Percentiles rank a stretch among this genome's conserved stretches.
phyloP scores from a whole-genome alignment of 2,329 filamentous ascomycete genomes.

The Chalaropsis ovoidea region DNA sequence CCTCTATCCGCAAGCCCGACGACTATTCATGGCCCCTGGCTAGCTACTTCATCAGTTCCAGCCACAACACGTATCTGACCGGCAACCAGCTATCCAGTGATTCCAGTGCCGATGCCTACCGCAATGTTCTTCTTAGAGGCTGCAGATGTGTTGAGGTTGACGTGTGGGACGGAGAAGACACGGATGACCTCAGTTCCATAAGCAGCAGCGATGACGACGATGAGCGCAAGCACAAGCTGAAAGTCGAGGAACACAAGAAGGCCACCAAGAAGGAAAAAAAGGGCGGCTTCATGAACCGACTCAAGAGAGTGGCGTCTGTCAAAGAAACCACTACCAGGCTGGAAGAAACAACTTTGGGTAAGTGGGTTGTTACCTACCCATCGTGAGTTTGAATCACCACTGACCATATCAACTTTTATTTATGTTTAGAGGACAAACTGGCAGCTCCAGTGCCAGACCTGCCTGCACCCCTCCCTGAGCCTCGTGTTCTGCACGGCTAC shows the following conservation, averaged over 20 bases:
- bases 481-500: slow-evolving; percentile 74
- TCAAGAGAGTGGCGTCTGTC: slow-evolving; percentile 41
- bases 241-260: slow-evolving; percentile 37
- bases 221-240: slow-evolving; percentile 27
- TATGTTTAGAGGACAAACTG: slow-evolving; percentile 19
- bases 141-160: slow-evolving; percentile 91
- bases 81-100: slow-evolving; percentile 80
- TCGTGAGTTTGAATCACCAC: slow-evolving; percentile 27
- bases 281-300: slow-evolving; percentile 48
- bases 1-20: slow-evolving; percentile 35
- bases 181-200: slow-evolving; percentile 53
- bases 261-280: slow-evolving; percentile 46
- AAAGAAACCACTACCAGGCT: slow-evolving; percentile 42
- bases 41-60: slow-evolving; percentile 89
- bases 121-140: slow-evolving; percentile 68
- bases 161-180: slow-evolving; percentile 85
- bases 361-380: slow-evolving; percentile 26
- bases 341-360: slow-evolving; percentile 41
- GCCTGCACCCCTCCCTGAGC: slow-evolving; percentile 45
- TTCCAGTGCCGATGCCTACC: slow-evolving; percentile 81
- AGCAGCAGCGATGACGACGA: slow-evolving; percentile 43
- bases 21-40: slow-evolving; percentile 68
- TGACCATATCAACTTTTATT: slow-evolving; percentile 7
- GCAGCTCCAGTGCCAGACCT: slow-evolving; percentile 9
- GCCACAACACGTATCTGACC: slow-evolving; percentile 88